phyloP scores from a whole-genome alignment of 1,284 basidiomycete genomes.

The Ganoderma meredithae region DNA sequence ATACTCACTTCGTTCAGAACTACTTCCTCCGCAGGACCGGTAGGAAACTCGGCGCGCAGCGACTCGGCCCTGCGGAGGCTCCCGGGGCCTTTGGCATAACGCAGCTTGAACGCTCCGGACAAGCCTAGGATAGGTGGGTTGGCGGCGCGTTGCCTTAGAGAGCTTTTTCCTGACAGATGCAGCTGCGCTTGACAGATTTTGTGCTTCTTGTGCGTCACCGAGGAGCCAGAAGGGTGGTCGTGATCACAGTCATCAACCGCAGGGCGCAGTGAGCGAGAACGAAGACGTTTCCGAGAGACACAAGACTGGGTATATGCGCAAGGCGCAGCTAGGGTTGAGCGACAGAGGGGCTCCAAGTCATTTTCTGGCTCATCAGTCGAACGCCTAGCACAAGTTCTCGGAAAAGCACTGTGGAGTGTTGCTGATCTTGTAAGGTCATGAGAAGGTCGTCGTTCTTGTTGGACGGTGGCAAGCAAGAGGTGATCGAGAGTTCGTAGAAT shows the following conservation, averaged over 20 bases:
- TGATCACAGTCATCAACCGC: neutral
- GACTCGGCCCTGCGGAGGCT: slow-evolving; percentile 35
- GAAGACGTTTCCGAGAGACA: neutral
- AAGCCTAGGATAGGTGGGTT: slow-evolving; percentile 8
- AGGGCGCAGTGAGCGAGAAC: neutral
- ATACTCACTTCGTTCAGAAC: slow-evolving; percentile 13
- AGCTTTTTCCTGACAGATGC: neutral
- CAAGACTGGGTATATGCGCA: slow-evolving; percentile 1
- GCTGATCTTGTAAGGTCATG: too few relatives aligned
- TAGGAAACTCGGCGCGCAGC: slow-evolving; percentile 22
- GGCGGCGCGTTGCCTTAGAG: neutral
- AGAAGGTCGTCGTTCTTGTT: slow-evolving; percentile 3
- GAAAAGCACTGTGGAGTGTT: neutral
- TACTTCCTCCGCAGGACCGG: neutral
- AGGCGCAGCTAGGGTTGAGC: neutral
- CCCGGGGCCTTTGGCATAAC: slow-evolving; percentile 30
- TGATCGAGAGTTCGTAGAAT: slow-evolving; percentile 17
- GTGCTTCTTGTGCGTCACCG: slow-evolving; percentile 5
- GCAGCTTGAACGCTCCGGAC: slow-evolving; percentile 25
- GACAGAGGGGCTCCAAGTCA: neutral
- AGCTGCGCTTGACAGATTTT: slow-evolving; percentile 1
- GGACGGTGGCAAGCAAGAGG: slow-evolving; percentile 18
- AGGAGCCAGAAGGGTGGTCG: neutral
- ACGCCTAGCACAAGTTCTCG: neutral
- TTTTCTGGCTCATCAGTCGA: neutral